phyloP scores from a whole-genome alignment of 164 flowering plant species.

The Aristolochia californica region DNA sequence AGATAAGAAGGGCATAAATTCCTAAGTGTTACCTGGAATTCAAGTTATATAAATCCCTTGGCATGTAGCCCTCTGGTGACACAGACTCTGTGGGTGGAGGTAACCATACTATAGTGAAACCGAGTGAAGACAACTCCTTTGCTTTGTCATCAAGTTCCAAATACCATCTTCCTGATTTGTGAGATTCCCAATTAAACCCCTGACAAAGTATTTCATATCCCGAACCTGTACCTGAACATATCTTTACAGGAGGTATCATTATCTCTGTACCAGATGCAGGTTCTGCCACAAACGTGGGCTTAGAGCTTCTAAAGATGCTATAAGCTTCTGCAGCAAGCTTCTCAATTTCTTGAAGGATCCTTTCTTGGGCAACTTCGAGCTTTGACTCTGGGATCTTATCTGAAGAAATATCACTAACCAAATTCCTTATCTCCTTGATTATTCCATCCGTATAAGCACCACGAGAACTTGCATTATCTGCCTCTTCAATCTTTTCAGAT shows the following conservation, averaged over 20 bases:
- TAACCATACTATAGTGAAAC: slow-evolving; percentile 79
- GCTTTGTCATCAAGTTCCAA: slow-evolving; percentile 63
- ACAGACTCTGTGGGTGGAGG: slow-evolving; percentile 98
- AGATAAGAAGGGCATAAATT: too few relatives aligned
- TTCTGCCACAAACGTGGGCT: slow-evolving; percentile 43
- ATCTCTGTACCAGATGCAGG: slow-evolving; percentile 28
- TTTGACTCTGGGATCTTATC: slow-evolving; percentile 45
- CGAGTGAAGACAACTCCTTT: slow-evolving; percentile 62
- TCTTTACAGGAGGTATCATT: slow-evolving; percentile 25
- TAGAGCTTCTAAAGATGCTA: slow-evolving; percentile 69
- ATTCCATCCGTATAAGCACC: slow-evolving; percentile 54
- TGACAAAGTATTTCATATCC: slow-evolving; percentile 93
- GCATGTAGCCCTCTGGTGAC: slow-evolving; percentile 99
- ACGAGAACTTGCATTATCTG: slow-evolving; percentile 15
- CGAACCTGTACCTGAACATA: slow-evolving; percentile 76
- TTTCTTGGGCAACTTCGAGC: slow-evolving; percentile 52
- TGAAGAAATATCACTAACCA: slow-evolving; percentile 68
- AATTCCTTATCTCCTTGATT: slow-evolving; percentile 63
- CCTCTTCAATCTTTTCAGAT: slow-evolving; percentile 20
- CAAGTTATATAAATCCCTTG: slow-evolving; percentile 78
- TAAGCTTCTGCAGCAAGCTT: slow-evolving; percentile 99
- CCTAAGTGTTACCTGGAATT: slow-evolving; percentile 61
- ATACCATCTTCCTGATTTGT: slow-evolving; percentile 94
- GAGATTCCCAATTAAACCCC: slow-evolving; percentile 98
- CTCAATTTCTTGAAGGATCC: slow-evolving; percentile 87